phyloP scores from a whole-genome alignment of 805 yeast species.

The Ogataea wickerhamii region DNA sequence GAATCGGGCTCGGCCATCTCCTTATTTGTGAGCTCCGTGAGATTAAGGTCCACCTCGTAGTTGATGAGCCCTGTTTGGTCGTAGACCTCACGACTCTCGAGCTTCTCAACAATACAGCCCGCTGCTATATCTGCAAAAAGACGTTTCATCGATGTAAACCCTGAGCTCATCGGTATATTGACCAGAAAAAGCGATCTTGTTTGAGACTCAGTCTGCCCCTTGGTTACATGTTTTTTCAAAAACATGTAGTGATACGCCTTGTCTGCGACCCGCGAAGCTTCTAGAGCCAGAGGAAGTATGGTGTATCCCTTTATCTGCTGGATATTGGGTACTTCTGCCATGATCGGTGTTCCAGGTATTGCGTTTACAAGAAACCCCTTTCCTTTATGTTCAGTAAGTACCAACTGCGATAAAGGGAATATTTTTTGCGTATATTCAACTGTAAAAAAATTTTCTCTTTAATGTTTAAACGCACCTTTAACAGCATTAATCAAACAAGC shows the following conservation, averaged over 20 bases:
- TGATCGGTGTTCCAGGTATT: no score
- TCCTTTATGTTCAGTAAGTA: no score
- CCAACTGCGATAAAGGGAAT: no score
- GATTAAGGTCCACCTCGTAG: slow-evolving; percentile 45
- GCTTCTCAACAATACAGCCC: slow-evolving; percentile 57
- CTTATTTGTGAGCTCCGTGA: slow-evolving; percentile 59
- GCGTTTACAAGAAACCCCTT: no score
- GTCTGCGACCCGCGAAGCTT: slow-evolving; percentile 26
- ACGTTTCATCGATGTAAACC: slow-evolving; percentile 48
- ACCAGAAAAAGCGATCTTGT: slow-evolving; percentile 67
- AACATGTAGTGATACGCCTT: slow-evolving; percentile 53
- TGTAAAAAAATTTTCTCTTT: no score
- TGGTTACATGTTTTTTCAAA: slow-evolving; percentile 58
- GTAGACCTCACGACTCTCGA: slow-evolving; percentile 31
- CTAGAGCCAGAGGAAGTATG: slow-evolving; percentile 46
- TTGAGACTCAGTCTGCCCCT: slow-evolving; percentile 37
- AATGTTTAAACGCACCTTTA: no score
- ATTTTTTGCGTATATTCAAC: no score
- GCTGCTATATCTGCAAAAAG: slow-evolving; percentile 58
- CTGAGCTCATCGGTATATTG: slow-evolving; percentile 68
- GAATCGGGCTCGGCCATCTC: slow-evolving; percentile 35
- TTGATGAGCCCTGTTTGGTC: slow-evolving; percentile 23
- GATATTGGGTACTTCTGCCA: slow-evolving; percentile 4
- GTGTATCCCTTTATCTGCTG: slow-evolving; percentile 57
- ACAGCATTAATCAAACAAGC: no score